phyloP scores from a whole-genome alignment of 2,329 filamentous ascomycete species.

The Monilinia laxa region DNA sequence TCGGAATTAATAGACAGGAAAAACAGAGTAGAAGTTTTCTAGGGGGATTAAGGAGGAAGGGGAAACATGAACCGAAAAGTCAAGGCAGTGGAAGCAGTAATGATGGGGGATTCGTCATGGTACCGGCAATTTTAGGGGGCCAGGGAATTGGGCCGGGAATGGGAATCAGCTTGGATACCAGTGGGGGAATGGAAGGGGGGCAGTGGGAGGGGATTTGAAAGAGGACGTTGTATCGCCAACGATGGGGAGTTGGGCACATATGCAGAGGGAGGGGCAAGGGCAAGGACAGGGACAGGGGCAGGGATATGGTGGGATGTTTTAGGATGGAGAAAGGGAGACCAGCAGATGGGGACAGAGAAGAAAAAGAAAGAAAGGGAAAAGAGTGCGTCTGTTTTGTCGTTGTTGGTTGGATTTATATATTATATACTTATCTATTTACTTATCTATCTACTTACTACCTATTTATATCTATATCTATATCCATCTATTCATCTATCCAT shows the following conservation, averaged over 20 bases:
- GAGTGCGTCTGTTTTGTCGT: not conserved
- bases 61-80: conserved; percentile 24
- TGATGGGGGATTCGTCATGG: conserved; percentile 18
- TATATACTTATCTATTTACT: not conserved
- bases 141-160: not conserved
- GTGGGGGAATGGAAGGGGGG: not conserved
- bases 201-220: not conserved
- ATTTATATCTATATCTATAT: not conserved
- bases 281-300: not conserved
- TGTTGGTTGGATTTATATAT: not conserved
- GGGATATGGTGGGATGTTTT: not conserved
- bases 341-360: not conserved
- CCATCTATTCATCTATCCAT: not conserved
- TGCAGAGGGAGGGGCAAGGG: not conserved
- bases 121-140: not conserved
- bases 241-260: not conserved
- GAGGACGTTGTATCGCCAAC: conserved; percentile 9
- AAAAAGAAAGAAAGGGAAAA: not conserved
- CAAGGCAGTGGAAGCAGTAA: conserved; percentile 21
- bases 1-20: conserved; percentile 33
- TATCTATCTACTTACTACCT: not conserved
- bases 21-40: conserved; percentile 37
- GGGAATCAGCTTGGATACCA: conserved; percentile 15
- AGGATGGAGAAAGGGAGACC: not conserved
- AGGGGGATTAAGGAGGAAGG: conserved; percentile 34